These are phyloP conservation scores for Pneumocystis jirovecii DNA, from an alignment of 1,139 yeast species.

Conservation along the genomic window DNA sequence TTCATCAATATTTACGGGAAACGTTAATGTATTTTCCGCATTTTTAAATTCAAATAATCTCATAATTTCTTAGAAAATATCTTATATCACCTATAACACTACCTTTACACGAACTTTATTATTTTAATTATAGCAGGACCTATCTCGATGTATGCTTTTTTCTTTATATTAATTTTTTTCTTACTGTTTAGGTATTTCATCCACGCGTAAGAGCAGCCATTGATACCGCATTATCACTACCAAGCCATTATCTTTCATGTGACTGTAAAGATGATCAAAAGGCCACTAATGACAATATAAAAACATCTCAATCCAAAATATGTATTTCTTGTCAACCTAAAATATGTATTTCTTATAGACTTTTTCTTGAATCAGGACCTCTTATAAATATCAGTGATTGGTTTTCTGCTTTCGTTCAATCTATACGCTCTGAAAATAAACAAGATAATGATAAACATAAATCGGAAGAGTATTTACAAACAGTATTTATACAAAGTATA, in stretches of 20 bases:
- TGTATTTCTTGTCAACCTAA: slow-evolving; percentile 6
- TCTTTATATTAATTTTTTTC: background rate
- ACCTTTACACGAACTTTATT: background rate
- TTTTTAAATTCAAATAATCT: background rate
- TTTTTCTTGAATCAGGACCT: slow-evolving; percentile 11
- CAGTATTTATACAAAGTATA: slow-evolving; percentile 8
- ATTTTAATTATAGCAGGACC: background rate
- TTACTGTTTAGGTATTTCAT: background rate
- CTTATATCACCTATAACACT: background rate
- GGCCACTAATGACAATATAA: background rate
- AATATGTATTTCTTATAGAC: slow-evolving; percentile 6
- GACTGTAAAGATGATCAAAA: background rate
- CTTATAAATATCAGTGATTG: slow-evolving; percentile 12
- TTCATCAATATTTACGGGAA: background rate
- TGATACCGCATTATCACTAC: background rate
- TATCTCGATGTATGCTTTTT: background rate
- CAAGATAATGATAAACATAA: slow-evolving; percentile 2
- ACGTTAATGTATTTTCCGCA: background rate
- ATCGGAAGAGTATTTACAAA: slow-evolving; percentile 2
- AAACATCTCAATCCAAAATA: slow-evolving; percentile 5
- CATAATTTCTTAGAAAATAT: background rate
- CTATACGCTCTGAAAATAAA: background rate
- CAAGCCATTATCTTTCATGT: background rate
- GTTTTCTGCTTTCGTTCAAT: slow-evolving; percentile 9
- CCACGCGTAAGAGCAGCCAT: background rate